Conservation (phyloP, 2,329 filamentous ascomycete species). For the Penicillium sp. region DNA sequence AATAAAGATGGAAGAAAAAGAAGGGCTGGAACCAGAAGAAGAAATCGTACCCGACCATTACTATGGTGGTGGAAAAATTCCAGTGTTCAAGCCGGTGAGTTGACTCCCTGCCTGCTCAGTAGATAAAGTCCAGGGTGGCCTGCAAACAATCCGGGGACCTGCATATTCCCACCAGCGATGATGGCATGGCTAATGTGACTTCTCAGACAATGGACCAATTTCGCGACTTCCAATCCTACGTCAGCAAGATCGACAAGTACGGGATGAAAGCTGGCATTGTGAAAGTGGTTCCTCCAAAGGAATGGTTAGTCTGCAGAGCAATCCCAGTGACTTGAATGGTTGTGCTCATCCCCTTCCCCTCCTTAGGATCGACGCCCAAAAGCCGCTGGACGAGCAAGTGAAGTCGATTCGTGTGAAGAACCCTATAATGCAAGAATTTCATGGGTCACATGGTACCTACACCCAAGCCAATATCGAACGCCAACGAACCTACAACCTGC, state of each 20-base stretch:
- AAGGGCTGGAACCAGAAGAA: slow-evolving; percentile 70
- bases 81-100: slow-evolving; percentile 84
- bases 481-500: slow-evolving; percentile 91
- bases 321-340: background rate
- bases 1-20: slow-evolving; percentile 50
- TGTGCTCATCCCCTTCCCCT: slow-evolving; percentile 12
- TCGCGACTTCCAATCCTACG: slow-evolving; percentile 86
- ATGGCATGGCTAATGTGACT: slow-evolving; percentile 16
- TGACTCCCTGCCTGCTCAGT: background rate
- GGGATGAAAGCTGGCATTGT: slow-evolving; percentile 98
- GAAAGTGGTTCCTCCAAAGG: slow-evolving; percentile 88
- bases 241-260: slow-evolving; percentile 86
- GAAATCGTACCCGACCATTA: slow-evolving; percentile 84
- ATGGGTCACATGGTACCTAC: slow-evolving; percentile 91
- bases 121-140: background rate
- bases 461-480: slow-evolving; percentile 97
- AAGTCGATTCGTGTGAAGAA: slow-evolving; percentile 94
- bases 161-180: background rate
- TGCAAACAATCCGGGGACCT: background rate
- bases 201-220: slow-evolving; percentile 83
- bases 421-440: slow-evolving; percentile 97
- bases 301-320: slow-evolving; percentile 70
- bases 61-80: slow-evolving; percentile 78
- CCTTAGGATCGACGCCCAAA: slow-evolving; percentile 66
- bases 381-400: slow-evolving; percentile 76